phyloP scores from a whole-genome alignment of 139 green algal species.

The Coccomyxa sp. region DNA sequence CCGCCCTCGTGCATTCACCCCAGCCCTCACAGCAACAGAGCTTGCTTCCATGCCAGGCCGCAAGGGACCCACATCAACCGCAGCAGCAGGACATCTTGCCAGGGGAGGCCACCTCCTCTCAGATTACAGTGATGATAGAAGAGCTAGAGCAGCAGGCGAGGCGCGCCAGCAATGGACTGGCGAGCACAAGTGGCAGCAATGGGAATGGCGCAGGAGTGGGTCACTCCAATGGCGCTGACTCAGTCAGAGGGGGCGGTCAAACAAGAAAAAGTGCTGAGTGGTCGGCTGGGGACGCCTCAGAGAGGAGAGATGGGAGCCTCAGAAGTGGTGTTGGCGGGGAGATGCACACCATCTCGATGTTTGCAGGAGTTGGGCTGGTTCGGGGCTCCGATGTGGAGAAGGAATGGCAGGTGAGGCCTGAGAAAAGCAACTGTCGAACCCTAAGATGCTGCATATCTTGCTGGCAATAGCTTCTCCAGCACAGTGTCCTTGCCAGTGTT shows the following conservation, averaged over 20 bases:
- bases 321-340: no score
- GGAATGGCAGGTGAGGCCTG: constrained; percentile 72
- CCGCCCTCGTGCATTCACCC: constrained; percentile 64
- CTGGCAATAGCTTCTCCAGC: neutral
- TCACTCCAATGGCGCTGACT: no score
- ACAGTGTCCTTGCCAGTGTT: neutral
- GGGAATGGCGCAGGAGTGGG: no score
- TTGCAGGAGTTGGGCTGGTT: constrained; percentile 95
- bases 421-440: neutral
- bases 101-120: no score
- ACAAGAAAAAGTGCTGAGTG: no score
- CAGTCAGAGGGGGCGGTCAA: no score
- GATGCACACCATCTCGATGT: constrained; percentile 57
- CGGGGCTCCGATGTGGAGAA: constrained; percentile 54
- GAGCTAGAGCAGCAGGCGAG: no score
- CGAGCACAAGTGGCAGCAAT: no score
- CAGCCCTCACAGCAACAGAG: neutral
- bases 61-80: neutral
- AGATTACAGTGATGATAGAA: neutral
- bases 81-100: no score
- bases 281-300: no score
- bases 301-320: no score
- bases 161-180: no score
- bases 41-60: neutral
- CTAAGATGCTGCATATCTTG: neutral